Evolutionary conservation across 768 basidiomycete species (phyloP).

Genomic region (Candolleomyces eurysporus): DNA sequence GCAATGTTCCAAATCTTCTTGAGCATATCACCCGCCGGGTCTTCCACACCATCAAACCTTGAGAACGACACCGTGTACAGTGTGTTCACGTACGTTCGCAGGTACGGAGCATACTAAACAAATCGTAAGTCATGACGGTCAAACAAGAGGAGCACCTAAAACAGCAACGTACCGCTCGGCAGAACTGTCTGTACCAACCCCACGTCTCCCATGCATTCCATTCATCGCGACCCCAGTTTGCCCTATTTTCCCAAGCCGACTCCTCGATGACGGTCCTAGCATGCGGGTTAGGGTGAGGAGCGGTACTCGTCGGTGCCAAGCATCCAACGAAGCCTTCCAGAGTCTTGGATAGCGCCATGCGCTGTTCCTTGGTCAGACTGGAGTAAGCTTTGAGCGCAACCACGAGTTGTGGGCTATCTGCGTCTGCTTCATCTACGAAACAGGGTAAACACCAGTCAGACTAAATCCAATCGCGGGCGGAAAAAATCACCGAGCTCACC

Average conservation of each 20-base stretch:
- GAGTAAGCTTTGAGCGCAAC: conserved; percentile 74
- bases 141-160: conserved; percentile 1
- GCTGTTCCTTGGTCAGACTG: conserved; percentile 75
- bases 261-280: conserved; percentile 59
- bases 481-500: conserved; percentile 22
- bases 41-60: conserved; percentile 55
- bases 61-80: conserved; percentile 68
- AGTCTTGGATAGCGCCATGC: conserved; percentile 63
- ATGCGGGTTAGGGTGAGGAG: conserved; percentile 46
- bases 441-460: not conserved
- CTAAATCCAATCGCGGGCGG: not conserved
- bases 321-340: conserved; percentile 74
- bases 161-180: conserved; percentile 57
- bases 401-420: conserved; percentile 66
- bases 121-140: not conserved
- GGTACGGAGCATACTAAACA: conserved; percentile 72
- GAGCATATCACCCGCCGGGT: conserved; percentile 56
- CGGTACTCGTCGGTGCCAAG: conserved; percentile 46
- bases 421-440: conserved; percentile 38
- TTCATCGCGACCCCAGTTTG: conserved; percentile 66
- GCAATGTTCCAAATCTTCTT: conserved; percentile 71
- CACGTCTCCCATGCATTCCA: conserved; percentile 88
- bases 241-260: conserved; percentile 68
- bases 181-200: conserved; percentile 92
- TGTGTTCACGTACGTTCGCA: conserved; percentile 72